Base-by-base conservation (phyloP, 2,329 filamentous ascomycete species). In the Cryoendolithus antarcticus region DNA sequence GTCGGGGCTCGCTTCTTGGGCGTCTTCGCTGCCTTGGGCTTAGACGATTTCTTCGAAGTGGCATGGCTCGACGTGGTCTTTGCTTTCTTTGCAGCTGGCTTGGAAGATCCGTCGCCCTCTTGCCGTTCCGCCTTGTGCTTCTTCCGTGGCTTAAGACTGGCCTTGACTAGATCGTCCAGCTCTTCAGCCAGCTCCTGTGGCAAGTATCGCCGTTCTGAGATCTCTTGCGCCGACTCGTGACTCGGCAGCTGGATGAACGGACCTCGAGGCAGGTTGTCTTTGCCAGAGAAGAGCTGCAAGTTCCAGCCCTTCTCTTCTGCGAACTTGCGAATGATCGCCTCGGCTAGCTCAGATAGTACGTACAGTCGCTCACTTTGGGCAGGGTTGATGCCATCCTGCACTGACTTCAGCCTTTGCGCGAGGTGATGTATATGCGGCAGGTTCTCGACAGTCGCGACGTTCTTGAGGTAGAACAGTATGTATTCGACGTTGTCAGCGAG, bases 371-470 rank as follows among this genome's bases (percentile, higher is more conserved):
- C 77, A 50, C 80, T 84, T 43, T 72, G 69, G 1, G 71, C 65
- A 0, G 76, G 72, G 15, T 74, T 71, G 44, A 96, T 76, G 9
- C 75, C 82, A 58, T 98, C 91, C 32, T 76, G 73, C 7, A 88
- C 83, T 60, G 89, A 83, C 67, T 98, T 98, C 39, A 94, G 80
- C 7, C 86, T 78, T 61, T 96, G 88, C 9, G 86, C 86, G 45
- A 95, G 83, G 59, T 91, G 86, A 66, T 83, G 91, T 31, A 98
- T 86, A 44, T 94, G 67, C 0, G 83, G 82, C 10, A 96, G 70
- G 51, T 95, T 98, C 33, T 84, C 75, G 58, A 93, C 83, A 1
- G 79, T 89, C 7, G 85, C 85, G 12, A 95, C 78, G 30, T 80
- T 77, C 45, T 73, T 78, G 34, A 96, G 69, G 57, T 93, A 98